A percentile compares a stretch with the other conserved stretches of the same genome.
Evolutionary conservation across 768 basidiomycete species (phyloP).

Genomic region (Lactifluus hygrophoroides): DNA sequence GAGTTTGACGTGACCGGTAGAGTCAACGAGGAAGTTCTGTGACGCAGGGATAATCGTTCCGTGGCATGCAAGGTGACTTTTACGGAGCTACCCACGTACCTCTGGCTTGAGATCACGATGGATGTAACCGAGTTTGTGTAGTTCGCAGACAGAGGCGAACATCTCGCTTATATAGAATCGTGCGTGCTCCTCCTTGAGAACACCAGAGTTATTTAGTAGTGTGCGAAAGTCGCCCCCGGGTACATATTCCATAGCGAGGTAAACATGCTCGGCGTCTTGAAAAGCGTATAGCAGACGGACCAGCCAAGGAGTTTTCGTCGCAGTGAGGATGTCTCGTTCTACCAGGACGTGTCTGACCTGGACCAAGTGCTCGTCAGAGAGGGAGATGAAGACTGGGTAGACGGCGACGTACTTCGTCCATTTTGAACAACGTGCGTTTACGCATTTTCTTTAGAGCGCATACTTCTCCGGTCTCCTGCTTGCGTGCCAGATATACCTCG

Average conservation of each 20-base stretch:
- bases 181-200: conserved; percentile 95
- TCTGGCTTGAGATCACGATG: conserved; percentile 98
- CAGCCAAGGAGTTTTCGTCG: conserved; percentile 96
- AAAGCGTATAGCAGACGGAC: conserved; percentile 93
- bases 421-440: conserved; percentile 90
- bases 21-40: conserved; percentile 95
- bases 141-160: conserved; percentile 88
- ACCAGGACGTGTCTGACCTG: conserved; percentile 97
- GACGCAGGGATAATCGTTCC: neutral
- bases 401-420: conserved; percentile 73
- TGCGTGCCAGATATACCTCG: conserved; percentile 92
- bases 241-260: conserved; percentile 98
- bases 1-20: conserved; percentile 92
- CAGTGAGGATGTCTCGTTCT: conserved; percentile 94
- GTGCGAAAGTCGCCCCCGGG: conserved; percentile 98
- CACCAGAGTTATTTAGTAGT: conserved; percentile 93
- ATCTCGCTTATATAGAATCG: conserved; percentile 97
- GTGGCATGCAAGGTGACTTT: neutral
- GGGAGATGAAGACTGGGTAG: neutral
- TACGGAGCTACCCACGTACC: conserved; percentile 37
- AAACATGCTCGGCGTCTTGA: conserved; percentile 85
- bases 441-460: conserved; percentile 97
- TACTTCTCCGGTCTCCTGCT: conserved; percentile 92
- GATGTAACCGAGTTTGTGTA: conserved; percentile 96
- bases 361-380: neutral